These are phyloP conservation scores for Pyricularia grisea DNA, from an alignment of 2,329 filamentous ascomycete species.

Conservation along the genomic window DNA sequence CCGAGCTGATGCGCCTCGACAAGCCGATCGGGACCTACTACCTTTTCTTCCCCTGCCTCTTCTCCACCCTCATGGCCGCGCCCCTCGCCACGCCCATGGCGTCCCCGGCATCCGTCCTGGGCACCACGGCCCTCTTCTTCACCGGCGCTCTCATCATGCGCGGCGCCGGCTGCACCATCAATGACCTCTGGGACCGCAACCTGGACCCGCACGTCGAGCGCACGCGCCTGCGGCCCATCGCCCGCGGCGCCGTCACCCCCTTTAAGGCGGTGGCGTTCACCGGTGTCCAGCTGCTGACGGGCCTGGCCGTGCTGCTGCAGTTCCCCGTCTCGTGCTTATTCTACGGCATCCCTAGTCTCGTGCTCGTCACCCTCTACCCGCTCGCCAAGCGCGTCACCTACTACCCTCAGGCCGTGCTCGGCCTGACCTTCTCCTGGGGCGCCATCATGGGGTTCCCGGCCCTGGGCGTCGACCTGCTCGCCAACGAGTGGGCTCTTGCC, in stretches of 20 bases:
- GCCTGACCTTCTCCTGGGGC: conserved; percentile 82
- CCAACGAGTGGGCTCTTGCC: conserved; percentile 49
- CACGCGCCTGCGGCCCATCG: conserved; percentile 71
- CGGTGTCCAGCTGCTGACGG: conserved; percentile 62
- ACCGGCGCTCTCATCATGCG: conserved; percentile 76
- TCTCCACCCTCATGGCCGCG: conserved; percentile 73
- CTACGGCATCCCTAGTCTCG: conserved; percentile 67
- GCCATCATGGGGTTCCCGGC: conserved; percentile 83
- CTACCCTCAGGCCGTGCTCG: conserved; percentile 77
- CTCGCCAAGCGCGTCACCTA: conserved; percentile 79
- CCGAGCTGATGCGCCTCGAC: conserved; percentile 70
- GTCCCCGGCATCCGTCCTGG: conserved; percentile 49
- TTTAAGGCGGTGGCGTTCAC: conserved; percentile 66
- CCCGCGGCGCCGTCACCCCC: conserved; percentile 66
- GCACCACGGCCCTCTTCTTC: conserved; percentile 62
- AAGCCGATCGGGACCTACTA: conserved; percentile 78
- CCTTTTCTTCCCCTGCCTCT: conserved; percentile 77
- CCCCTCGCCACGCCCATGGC: conserved; percentile 55
- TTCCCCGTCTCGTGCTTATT: conserved; percentile 66
- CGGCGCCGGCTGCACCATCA: conserved; percentile 79
- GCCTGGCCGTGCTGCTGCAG: conserved; percentile 65
- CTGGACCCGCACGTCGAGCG: conserved; percentile 72
- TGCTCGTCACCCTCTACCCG: conserved; percentile 68
- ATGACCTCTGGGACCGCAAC: conserved; percentile 84
- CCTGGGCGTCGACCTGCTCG: conserved; percentile 65